Conservation (phyloP, 768 basidiomycete genomes). For the Pleurotus cornucopiae region DNA sequence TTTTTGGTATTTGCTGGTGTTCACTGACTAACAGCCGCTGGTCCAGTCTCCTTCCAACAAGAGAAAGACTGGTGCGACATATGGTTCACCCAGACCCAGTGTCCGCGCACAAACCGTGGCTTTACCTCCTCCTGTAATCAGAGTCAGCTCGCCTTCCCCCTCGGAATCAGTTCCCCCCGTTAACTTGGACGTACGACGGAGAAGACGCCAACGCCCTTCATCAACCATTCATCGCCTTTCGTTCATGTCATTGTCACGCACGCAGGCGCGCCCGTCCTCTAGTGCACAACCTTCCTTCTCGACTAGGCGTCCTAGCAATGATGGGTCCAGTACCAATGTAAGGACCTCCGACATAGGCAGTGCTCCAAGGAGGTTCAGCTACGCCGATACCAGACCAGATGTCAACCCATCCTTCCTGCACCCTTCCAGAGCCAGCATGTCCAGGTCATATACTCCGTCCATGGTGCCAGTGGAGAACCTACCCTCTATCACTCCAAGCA, state of each 20-base stretch:
- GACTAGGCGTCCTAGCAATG: background rate
- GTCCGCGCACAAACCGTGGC: background rate
- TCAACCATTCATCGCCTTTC: constrained; percentile 1
- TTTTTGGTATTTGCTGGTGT: background rate
- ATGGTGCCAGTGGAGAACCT: background rate
- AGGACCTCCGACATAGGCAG: background rate
- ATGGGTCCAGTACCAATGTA: background rate
- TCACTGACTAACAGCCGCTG: no score
- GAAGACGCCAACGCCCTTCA: background rate
- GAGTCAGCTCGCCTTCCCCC: background rate
- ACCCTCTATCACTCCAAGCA: background rate
- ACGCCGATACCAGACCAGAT: background rate
- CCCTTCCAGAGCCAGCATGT: background rate
- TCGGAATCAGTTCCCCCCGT: background rate
- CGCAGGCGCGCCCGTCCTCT: constrained; percentile 7
- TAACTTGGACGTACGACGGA: background rate
- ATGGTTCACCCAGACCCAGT: background rate
- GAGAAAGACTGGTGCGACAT: background rate
- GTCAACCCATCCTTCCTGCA: background rate
- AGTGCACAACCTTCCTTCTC: background rate
- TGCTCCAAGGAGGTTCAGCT: background rate
- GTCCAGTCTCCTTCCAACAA: no score
- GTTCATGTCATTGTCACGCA: background rate
- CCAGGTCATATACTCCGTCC: background rate
- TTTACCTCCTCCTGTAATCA: background rate